phyloP scores from a whole-genome alignment of 306 rosid genomes.

The Erythrophleum fordii region DNA sequence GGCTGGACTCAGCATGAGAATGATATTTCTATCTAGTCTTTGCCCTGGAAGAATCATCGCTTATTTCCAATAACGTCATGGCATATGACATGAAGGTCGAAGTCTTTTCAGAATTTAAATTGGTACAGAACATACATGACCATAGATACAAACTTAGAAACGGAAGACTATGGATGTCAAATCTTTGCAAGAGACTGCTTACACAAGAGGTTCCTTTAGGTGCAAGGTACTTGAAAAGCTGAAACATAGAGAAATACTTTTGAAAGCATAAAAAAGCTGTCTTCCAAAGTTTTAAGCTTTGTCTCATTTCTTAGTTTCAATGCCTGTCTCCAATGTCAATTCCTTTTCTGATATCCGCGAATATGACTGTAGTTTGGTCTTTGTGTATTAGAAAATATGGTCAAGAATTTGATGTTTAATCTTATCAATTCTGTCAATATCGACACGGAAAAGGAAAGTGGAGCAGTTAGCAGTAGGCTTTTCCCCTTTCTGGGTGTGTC shows the following conservation, averaged over 20 bases:
- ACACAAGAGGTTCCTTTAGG: constrained; percentile 7
- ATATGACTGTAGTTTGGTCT: constrained; percentile 19
- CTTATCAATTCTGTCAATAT: constrained; percentile 3
- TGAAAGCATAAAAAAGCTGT: constrained; percentile 30
- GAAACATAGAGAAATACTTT: constrained; percentile 26
- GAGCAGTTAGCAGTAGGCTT: constrained; percentile 24
- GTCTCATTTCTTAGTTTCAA: constrained; percentile 35
- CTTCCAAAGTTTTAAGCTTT: constrained; percentile 30
- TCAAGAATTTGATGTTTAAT: constrained; percentile 23
- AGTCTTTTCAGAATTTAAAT: constrained; percentile 33
- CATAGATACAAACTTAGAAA: constrained; percentile 37
- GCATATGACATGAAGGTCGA: constrained; percentile 31
- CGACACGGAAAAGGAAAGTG: constrained; percentile 28
- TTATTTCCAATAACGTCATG: constrained; percentile 16
- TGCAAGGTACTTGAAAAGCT: constrained; percentile 30
- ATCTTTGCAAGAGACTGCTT: constrained; percentile 23
- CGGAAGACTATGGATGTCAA: constrained; percentile 26
- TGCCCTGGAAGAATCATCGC: constrained; percentile 33
- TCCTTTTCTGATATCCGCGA: constrained; percentile 12
- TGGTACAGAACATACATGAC: constrained; percentile 32
- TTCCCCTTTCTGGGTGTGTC: constrained; percentile 14
- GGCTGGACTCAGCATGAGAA: constrained; percentile 13
- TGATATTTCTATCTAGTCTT: neutral
- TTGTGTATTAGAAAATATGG: neutral
- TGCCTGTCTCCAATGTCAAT: constrained; percentile 31